Evolutionary conservation across 2,329 filamentous ascomycete species (phyloP).

Genomic region (Diplocarpon mali): DNA sequence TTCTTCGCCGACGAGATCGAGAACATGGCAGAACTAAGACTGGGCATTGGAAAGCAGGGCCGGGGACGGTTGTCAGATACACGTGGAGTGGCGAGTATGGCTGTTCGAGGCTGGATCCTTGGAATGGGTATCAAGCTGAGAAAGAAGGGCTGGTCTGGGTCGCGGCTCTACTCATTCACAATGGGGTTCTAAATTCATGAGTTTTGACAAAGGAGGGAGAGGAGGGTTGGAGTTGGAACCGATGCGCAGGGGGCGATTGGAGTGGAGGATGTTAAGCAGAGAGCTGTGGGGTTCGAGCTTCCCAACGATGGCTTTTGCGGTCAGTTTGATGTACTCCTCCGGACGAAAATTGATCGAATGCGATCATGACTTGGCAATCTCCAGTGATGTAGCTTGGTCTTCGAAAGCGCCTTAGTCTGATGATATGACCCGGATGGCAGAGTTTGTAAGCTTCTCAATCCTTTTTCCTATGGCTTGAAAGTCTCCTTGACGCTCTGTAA

Average conservation of each 20-base stretch:
- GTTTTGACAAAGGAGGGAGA: not conserved
- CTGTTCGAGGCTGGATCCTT: not conserved
- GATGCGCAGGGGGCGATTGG: no score
- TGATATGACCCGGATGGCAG: no score
- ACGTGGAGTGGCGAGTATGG: not conserved
- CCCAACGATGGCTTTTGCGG: no score
- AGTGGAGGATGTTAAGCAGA: no score
- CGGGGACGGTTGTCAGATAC: not conserved
- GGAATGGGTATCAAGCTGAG: not conserved
- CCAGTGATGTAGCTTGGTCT: no score
- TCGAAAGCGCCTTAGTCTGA: no score
- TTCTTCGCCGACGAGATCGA: conserved; percentile 1
- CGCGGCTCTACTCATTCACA: not conserved
- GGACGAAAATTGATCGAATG: no score
- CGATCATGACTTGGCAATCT: no score
- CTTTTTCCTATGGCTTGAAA: conserved; percentile 6
- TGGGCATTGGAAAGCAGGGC: conserved; percentile 4
- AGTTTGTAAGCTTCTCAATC: not conserved
- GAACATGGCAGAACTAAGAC: conserved; percentile 3
- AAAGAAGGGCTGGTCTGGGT: not conserved
- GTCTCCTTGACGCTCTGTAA: conserved; percentile 16
- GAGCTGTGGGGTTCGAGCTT: no score
- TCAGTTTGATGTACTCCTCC: no score
- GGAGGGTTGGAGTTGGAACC: no score
- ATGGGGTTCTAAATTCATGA: not conserved